A percentile compares a stretch with the other conserved stretches of the same genome.
phyloP scores from a whole-genome alignment of 352 stramenopile genomes.

The Elongisporangium prolatum region DNA sequence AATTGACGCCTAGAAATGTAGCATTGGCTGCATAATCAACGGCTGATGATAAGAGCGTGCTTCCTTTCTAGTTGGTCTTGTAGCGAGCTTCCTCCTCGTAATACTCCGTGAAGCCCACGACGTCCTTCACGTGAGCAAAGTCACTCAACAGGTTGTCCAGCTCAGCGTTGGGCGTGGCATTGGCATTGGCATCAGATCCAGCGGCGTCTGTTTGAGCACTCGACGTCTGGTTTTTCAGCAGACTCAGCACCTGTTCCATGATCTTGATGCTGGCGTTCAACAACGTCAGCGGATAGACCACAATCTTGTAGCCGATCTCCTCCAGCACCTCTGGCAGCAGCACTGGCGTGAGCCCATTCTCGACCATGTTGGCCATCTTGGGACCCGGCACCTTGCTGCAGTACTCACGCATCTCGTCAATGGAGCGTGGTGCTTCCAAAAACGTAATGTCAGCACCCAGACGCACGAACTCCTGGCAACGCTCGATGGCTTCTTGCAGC shows the following conservation, averaged over 20 bases:
- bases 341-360: conserved; percentile 92
- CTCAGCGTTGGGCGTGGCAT: conserved; percentile 28
- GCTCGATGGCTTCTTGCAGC: conserved; percentile 89
- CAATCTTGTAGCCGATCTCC: conserved; percentile 92
- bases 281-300: conserved; percentile 92
- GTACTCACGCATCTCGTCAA: conserved; percentile 91
- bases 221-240: conserved; percentile 61
- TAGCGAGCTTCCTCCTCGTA: conserved; percentile 78
- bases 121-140: conserved; percentile 90
- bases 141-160: conserved; percentile 86
- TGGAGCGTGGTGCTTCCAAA: conserved; percentile 87
- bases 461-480: conserved; percentile 89
- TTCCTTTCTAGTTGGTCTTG: conserved; percentile 8
- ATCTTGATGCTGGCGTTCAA: conserved; percentile 91
- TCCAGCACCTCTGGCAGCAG: conserved; percentile 82
- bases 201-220: not conserved
- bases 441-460: conserved; percentile 95
- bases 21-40: conserved; percentile 1
- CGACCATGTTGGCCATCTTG: conserved; percentile 95
- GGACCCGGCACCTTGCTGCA: conserved; percentile 85
- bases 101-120: conserved; percentile 93
- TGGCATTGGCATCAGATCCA: conserved; percentile 18
- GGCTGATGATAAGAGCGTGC: no score
- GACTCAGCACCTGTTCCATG: conserved; percentile 86
- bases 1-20: no score